Conservation (phyloP, 2,329 filamentous ascomycete genomes). For the Trichoderma sp. region DNA sequence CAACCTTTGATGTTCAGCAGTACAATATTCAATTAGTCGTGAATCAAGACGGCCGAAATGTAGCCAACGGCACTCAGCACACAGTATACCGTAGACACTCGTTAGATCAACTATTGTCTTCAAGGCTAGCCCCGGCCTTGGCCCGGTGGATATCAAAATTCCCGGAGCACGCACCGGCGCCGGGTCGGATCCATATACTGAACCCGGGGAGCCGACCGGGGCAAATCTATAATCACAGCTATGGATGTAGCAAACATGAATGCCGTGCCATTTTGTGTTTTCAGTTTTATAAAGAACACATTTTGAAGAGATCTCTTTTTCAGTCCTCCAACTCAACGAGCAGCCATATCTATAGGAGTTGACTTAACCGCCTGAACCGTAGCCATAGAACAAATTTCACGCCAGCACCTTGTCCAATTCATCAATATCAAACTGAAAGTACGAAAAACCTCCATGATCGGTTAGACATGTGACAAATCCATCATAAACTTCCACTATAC, state of each 20-base stretch:
- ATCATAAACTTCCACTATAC: background rate
- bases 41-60: background rate
- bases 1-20: background rate
- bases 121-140: background rate
- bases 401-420: background rate
- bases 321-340: background rate
- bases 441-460: background rate
- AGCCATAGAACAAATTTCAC: too few relatives aligned
- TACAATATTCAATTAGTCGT: background rate
- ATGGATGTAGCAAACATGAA: background rate
- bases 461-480: background rate
- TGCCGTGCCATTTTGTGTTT: background rate
- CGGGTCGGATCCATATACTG: background rate
- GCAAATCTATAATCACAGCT: background rate
- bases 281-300: fast-evolving
- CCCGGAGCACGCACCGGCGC: background rate
- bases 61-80: background rate
- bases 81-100: background rate
- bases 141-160: background rate
- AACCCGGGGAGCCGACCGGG: background rate
- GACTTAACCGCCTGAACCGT: too few relatives aligned
- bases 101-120: too few relatives aligned
- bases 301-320: background rate
- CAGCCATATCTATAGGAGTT: background rate
- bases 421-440: background rate